Conservation (phyloP, 345 rosid genomes). For the Citrus inodora region DNA sequence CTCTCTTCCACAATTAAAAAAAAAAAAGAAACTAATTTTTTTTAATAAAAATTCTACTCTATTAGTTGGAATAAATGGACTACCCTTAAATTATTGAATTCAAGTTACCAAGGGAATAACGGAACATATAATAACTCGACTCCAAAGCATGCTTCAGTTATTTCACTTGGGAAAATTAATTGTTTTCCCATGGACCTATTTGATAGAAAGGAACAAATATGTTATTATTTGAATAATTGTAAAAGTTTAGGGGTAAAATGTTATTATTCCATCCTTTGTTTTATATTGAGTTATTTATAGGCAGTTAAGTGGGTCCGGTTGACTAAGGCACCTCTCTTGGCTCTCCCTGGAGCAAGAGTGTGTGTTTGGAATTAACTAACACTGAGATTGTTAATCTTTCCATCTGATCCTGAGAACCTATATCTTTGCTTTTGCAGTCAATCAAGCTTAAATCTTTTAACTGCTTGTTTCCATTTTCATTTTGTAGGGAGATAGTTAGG, state of each 20-base stretch:
- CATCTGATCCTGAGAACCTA: conserved; percentile 4
- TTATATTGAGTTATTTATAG: conserved; percentile 2
- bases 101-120: neutral
- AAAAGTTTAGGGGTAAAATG: neutral
- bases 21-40: no score
- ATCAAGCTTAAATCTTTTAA: neutral
- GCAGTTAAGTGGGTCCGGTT: conserved; percentile 17
- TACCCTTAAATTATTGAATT: neutral
- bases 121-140: no score
- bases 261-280: neutral
- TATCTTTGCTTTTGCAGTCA: neutral
- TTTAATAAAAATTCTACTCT: no score
- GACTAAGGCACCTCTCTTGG: neutral
- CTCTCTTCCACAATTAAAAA: no score
- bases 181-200: no score
- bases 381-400: neutral
- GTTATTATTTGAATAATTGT: no score
- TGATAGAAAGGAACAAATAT: no score
- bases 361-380: neutral
- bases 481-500: conserved; percentile 6
- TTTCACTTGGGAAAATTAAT: neutral
- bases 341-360: conserved; percentile 8
- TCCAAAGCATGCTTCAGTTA: neutral
- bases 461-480: neutral
- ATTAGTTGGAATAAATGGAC: neutral